Evolutionary conservation across 768 basidiomycete genomes (phyloP), one percentile per base, ranked within the genome.

Genomic region (Coprinopsis cinerea): DNA sequence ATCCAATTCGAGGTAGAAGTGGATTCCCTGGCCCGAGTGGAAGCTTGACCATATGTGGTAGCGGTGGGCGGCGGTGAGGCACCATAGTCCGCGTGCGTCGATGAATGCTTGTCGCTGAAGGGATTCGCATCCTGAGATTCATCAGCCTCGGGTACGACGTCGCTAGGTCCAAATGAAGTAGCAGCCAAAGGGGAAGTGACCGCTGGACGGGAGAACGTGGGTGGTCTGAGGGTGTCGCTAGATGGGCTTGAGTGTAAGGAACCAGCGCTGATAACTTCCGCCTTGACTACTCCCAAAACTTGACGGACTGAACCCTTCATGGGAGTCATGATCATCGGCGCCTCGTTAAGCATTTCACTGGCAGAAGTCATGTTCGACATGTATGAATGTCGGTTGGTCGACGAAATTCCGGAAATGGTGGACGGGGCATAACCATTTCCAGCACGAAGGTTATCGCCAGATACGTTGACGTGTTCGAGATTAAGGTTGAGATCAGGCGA

Each of bases 321-420:
- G 24, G 85, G 80, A 0, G 85, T 88, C 54, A 91, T 79, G 57
- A 91, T 91, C 70, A 85, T 82, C 20, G 88, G 87, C 1, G 85
- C 81, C 62, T 91, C 88, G 58, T 83, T 81, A 52, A 90, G 68
- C 67, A 91, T 77, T 57, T 90, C 88, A 59, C 85, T 89, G 14
- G 83, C 75, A 61, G 77, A 88, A 59, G 84, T 88, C 35, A 82
- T 83, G 36, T 75, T 79, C 24, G 88, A 84, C 74, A 85, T 78
- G 67, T 77, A 87, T 17, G 89, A 90, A 49, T 78, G 72, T 54
- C 84, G 46, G 35, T 26, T 71, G 27, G 81, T 79, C 4, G 73
- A 71, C 14, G 81, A 76, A 14, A 76, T 59, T 18, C 73, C 79
- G 1, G 87, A 85, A 41, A 67, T 65, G 28, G 74, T 73, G 5